Evolutionary conservation across 2,329 filamentous ascomycete species (phyloP).

Genomic region (Alternaria sp.): DNA sequence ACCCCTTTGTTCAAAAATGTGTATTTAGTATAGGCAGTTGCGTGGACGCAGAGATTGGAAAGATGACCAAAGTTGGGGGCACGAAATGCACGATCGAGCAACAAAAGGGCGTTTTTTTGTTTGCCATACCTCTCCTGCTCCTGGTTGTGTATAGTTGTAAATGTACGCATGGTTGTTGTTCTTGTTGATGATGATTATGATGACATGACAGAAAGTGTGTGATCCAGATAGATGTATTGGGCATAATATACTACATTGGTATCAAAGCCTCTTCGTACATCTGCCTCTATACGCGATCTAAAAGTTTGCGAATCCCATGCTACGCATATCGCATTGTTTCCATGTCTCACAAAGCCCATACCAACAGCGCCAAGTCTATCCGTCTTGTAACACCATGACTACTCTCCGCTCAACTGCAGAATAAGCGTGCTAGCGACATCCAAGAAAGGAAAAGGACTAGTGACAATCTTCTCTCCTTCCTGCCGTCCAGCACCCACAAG

Average conservation of each 20-base stretch:
- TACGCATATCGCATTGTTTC: neutral
- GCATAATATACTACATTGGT: neutral
- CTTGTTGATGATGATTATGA: neutral
- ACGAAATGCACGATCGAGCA: neutral
- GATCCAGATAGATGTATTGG: neutral
- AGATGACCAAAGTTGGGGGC: neutral
- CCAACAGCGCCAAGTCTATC: neutral
- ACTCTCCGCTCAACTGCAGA: constrained; percentile 73
- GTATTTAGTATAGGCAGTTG: constrained; percentile 15
- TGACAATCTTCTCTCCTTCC: constrained; percentile 89
- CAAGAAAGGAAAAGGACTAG: constrained; percentile 93
- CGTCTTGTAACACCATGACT: neutral
- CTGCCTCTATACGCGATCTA: neutral
- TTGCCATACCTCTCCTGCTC: neutral
- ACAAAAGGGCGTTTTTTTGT: neutral
- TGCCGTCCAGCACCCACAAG: constrained; percentile 59
- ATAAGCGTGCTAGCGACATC: constrained; percentile 93
- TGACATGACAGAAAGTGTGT: neutral
- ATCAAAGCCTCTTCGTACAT: constrained; percentile 3
- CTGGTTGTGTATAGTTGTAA: constrained; percentile 4
- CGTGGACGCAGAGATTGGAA: neutral
- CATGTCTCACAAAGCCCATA: neutral
- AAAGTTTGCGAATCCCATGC: neutral
- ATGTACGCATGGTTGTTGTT: constrained; percentile 4
- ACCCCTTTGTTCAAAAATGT: constrained; percentile 8